These are phyloP conservation scores for Arctium minus DNA, from an alignment of 129 eudicot genomes.

Conservation along the genomic window DNA sequence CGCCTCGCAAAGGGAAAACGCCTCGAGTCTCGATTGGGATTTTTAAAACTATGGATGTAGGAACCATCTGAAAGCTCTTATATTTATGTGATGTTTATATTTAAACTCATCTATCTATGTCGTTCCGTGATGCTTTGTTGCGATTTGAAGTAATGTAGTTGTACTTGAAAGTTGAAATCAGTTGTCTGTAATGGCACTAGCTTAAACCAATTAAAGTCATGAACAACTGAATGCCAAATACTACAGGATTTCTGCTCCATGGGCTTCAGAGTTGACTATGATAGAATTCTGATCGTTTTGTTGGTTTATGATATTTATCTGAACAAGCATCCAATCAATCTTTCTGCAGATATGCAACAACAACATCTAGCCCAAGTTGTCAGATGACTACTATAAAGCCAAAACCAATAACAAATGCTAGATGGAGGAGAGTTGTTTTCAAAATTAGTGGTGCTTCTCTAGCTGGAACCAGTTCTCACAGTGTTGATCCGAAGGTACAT, in stretches of 20 bases:
- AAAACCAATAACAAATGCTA: slow-evolving; percentile 56
- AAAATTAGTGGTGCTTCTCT: slow-evolving; percentile 94
- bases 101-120: too few species aligned
- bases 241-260: not conserved
- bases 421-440: slow-evolving; percentile 94
- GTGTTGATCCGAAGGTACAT: slow-evolving; percentile 80
- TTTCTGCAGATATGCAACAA: slow-evolving; percentile 57
- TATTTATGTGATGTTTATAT: too few species aligned
- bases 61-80: too few species aligned
- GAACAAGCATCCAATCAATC: not conserved
- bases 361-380: slow-evolving; percentile 52
- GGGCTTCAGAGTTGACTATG: not conserved
- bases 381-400: slow-evolving; percentile 48
- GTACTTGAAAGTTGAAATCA: not conserved
- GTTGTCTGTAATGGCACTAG: not conserved
- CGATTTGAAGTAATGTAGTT: not conserved
- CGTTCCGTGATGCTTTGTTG: too few species aligned
- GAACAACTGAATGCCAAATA: not conserved
- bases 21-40: too few species aligned
- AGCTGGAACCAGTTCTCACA: slow-evolving; percentile 65
- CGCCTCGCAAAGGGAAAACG: too few species aligned
- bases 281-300: not conserved
- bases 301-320: not conserved
- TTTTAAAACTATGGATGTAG: too few species aligned
- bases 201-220: not conserved